These are phyloP conservation scores for Vachellia pachyceras DNA, from an alignment of 306 rosid genomes.

Conservation along the genomic window DNA sequence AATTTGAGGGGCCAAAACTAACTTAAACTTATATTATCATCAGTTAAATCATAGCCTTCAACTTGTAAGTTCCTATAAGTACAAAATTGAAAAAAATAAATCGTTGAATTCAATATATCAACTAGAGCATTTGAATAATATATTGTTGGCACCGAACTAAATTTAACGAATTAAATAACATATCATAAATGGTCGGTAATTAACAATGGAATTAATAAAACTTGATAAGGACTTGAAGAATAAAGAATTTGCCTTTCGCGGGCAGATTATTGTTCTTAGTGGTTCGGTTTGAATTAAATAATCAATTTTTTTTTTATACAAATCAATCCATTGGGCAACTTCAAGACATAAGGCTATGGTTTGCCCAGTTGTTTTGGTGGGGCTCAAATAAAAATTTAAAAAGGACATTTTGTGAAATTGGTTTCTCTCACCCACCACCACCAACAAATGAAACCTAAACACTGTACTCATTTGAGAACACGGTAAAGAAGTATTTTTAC, in stretches of 20 bases:
- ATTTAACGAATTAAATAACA: conserved; percentile 4
- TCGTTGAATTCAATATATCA: conserved; percentile 25
- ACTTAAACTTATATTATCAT: neutral
- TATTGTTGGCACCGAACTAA: neutral
- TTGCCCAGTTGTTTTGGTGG: conserved; percentile 46
- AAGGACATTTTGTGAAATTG: conserved; percentile 31
- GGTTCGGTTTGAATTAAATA: conserved; percentile 30
- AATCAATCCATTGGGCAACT: conserved; percentile 20
- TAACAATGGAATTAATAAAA: conserved; percentile 28
- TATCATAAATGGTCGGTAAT: conserved; percentile 52
- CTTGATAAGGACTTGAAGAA: conserved; percentile 28
- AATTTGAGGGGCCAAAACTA: no score
- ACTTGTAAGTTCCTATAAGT: conserved; percentile 23
- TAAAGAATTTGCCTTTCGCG: conserved; percentile 32
- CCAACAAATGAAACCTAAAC: neutral
- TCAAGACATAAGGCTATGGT: conserved; percentile 30
- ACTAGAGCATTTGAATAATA: conserved; percentile 13
- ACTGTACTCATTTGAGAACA: no score
- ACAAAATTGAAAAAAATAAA: conserved; percentile 30
- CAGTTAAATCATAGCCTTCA: conserved; percentile 35
- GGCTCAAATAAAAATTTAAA: conserved; percentile 42
- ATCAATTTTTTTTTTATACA: no score
- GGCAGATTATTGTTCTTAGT: conserved; percentile 41
- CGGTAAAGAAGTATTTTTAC: no score
- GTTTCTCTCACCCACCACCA: conserved; percentile 12